Conservation (phyloP, 352 stramenopile genomes). For the Globisporangium recalcitrans region DNA sequence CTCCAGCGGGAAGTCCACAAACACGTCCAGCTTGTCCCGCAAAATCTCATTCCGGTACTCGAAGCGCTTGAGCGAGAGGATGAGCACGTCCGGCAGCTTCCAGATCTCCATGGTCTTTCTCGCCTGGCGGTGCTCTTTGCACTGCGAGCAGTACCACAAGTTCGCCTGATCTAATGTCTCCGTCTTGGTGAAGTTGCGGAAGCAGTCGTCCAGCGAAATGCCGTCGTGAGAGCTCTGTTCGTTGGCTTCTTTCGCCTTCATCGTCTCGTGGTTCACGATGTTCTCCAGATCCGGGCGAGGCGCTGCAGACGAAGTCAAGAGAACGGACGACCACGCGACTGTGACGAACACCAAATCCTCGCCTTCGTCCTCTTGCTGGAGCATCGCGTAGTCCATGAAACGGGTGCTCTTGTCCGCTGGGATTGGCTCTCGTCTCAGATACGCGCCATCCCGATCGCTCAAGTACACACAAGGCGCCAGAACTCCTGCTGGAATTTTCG, state of each 20-base stretch:
- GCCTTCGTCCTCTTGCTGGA: conserved; percentile 31
- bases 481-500: conserved; percentile 33
- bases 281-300: conserved; percentile 46
- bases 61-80: conserved; percentile 87
- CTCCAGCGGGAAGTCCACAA: conserved; percentile 86
- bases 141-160: conserved; percentile 79
- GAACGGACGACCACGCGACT: conserved; percentile 43
- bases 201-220: conserved; percentile 71
- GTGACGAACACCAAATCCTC: conserved; percentile 51
- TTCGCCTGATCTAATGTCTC: conserved; percentile 83
- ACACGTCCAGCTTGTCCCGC: conserved; percentile 78
- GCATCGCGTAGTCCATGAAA: conserved; percentile 47
- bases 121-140: conserved; percentile 72
- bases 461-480: conserved; percentile 51
- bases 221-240: conserved; percentile 20
- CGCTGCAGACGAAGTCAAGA: conserved; percentile 33
- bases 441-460: conserved; percentile 48
- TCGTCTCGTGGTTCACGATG: conserved; percentile 50
- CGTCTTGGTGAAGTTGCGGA: conserved; percentile 81
- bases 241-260: conserved; percentile 22
- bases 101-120: conserved; percentile 81
- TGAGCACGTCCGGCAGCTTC: conserved; percentile 72
- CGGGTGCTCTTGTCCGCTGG: conserved; percentile 30
- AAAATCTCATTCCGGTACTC: conserved; percentile 83
- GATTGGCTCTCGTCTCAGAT: conserved; percentile 46